Evolutionary conservation across 495 filamentous ascomycete genomes (phyloP).

Genomic region (Xylaria longipes): DNA sequence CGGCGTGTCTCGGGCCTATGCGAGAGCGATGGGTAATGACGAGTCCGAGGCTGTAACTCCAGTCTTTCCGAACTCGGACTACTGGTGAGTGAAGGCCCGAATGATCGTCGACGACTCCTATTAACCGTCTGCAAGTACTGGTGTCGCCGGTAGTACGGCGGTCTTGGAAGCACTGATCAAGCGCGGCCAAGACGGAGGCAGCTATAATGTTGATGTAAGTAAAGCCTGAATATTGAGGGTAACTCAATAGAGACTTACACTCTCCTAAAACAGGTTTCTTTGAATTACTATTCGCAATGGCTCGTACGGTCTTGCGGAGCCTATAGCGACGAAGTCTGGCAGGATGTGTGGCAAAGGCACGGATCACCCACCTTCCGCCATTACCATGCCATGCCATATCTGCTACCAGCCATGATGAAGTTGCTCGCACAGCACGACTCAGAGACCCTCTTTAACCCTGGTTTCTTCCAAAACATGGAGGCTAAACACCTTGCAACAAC

Average conservation of each 20-base stretch:
- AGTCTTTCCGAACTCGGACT: constrained; percentile 68
- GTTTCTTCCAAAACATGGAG: background rate
- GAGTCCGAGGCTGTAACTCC: constrained; percentile 57
- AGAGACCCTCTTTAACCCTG: background rate
- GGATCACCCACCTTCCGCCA: constrained; percentile 22
- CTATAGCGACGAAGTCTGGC: constrained; percentile 43
- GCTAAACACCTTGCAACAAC: constrained; percentile 9
- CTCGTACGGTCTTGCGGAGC: constrained; percentile 58
- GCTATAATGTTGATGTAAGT: constrained; percentile 54
- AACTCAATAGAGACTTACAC: background rate
- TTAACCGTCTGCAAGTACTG: constrained; percentile 22
- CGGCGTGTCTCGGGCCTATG: constrained; percentile 59
- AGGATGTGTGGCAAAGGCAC: constrained; percentile 29
- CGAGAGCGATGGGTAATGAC: constrained; percentile 60
- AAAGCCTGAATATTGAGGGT: background rate
- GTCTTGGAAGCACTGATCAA: constrained; percentile 59
- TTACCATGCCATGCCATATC: constrained; percentile 21
- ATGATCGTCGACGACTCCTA: background rate
- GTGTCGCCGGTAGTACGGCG: constrained; percentile 49
- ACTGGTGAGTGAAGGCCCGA: constrained; percentile 39
- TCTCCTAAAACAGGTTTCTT: constrained; percentile 36
- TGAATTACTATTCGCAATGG: constrained; percentile 65
- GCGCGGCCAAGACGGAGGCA: constrained; percentile 57
- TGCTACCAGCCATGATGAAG: constrained; percentile 15
- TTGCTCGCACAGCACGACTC: constrained; percentile 10